Evolutionary conservation across 352 stramenopile species (phyloP), one percentile per base, ranked within the genome.

Genomic region (Globisporangium cederbergense): DNA sequence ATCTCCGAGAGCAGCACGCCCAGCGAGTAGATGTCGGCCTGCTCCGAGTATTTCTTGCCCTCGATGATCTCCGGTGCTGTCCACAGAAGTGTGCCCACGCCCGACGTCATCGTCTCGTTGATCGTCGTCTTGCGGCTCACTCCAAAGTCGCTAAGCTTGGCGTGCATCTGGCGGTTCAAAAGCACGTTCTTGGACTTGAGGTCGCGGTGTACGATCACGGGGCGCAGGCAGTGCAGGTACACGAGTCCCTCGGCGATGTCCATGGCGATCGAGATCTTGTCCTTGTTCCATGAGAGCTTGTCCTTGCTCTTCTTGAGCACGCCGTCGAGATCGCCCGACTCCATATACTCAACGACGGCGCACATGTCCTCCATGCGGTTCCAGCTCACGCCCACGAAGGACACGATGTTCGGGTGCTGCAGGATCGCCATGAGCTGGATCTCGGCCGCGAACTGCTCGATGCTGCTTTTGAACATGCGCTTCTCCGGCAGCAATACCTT

Each of bases 111-210:
- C 0, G 83, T 91, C 55, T 91, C 77, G 62, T 92, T 89, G 25
- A 89, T 72, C 18, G 71, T 72, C 10, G 83, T 81, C 62, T 91
- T 83, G 42, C 87, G 79, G 49, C 83, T 91, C 28, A 96, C 78
- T 4, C 89, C 90, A 69, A 97, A 96, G 68, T 96, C 90, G n/a
- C 79, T 89, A 28, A 97, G 71, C 66, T 97, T 97, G 32, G 80
- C 86, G 22, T 86, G 76, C 40, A 77, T 75, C 11, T 78, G 73
- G 36, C 76, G 75, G 40, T 90, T 81, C 2, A 97, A 72, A 45
- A 96, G 74, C 46, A 96, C 79, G 47, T 96, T 96, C 66, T 91
- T 89, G 45, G 79, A 90, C 71, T 97, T 96, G 66, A 97, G 74
- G 34, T 97, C 88, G 36, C 88, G 83, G 62, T 97, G 89, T 3